These are phyloP conservation scores for Eucalyptus shirleyi DNA, from an alignment of 345 rosid species.

Conservation along the genomic window DNA sequence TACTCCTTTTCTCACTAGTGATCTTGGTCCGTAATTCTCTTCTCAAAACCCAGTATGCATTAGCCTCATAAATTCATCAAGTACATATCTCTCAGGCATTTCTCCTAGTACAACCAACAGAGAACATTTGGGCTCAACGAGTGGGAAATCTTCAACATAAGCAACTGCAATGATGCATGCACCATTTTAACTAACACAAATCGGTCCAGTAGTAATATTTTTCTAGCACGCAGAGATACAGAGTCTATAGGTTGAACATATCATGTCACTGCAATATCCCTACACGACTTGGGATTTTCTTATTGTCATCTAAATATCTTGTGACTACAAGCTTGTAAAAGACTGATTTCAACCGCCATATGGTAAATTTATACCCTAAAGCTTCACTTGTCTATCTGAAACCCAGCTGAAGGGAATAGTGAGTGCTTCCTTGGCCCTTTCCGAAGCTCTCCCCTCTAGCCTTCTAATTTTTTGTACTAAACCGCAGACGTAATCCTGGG, in stretches of 20 bases:
- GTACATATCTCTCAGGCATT: not conserved
- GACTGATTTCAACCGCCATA: no score
- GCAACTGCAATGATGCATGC: not conserved
- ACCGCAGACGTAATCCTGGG: slow-evolving; percentile 67
- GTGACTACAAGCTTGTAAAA: not conserved
- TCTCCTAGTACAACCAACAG: not conserved
- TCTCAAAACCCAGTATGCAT: not conserved
- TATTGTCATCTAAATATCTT: not conserved
- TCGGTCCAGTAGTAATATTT: not conserved
- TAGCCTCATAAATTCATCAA: not conserved
- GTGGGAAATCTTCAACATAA: not conserved
- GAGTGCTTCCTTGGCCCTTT: slow-evolving; percentile 42
- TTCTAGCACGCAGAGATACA: not conserved
- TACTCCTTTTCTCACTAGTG: not conserved
- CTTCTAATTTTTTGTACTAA: slow-evolving; percentile 53
- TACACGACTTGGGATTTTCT: not conserved
- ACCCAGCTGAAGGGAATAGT: slow-evolving; percentile 72
- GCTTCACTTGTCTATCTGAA: slow-evolving; percentile 49
- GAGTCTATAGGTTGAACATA: not conserved
- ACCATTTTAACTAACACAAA: not conserved
- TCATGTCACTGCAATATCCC: not conserved
- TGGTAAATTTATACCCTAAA: slow-evolving; percentile 4
- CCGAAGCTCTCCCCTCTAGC: slow-evolving; percentile 73
- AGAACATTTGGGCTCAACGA: not conserved
- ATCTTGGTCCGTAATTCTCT: not conserved